A percentile compares a stretch with the other conserved stretches of the same genome.
phyloP scores from a whole-genome alignment of 164 flowering plant genomes.

The Vitis cinerea region DNA sequence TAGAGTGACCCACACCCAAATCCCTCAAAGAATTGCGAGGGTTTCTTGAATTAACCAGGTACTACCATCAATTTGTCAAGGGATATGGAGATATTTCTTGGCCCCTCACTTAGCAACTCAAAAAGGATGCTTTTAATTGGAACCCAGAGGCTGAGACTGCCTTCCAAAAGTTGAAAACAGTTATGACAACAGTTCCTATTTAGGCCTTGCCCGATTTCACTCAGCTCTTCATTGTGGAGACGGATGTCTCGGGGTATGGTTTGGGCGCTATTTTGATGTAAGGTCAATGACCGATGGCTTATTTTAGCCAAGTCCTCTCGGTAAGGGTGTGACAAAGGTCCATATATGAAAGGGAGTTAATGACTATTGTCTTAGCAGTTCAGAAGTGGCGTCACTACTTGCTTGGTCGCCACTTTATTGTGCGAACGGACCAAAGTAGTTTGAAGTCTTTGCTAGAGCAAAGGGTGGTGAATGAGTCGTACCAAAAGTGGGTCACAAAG shows the following conservation, averaged over 20 bases:
- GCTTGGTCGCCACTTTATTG: no score
- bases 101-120: not conserved
- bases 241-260: conserved; percentile 1
- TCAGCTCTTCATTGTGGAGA: not conserved
- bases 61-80: no score
- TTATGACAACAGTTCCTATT: not conserved
- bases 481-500: no score
- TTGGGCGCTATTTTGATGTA: conserved; percentile 8
- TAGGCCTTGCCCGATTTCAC: conserved; percentile 7
- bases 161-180: not conserved
- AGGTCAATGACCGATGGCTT: conserved; percentile 1
- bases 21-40: no score
- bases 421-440: no score
- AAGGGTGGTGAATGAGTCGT: no score
- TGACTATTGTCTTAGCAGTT: not conserved
- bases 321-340: not conserved
- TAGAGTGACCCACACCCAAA: not conserved
- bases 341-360: not conserved
- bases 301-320: not conserved
- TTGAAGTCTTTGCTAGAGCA: no score
- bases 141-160: not conserved
- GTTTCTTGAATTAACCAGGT: no score
- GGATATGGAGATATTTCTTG: not conserved
- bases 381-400: no score
- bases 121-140: conserved; percentile 10